These are phyloP conservation scores for Solanum rostratum DNA, from an alignment of 257 asterid genomes.

Conservation along the genomic window DNA sequence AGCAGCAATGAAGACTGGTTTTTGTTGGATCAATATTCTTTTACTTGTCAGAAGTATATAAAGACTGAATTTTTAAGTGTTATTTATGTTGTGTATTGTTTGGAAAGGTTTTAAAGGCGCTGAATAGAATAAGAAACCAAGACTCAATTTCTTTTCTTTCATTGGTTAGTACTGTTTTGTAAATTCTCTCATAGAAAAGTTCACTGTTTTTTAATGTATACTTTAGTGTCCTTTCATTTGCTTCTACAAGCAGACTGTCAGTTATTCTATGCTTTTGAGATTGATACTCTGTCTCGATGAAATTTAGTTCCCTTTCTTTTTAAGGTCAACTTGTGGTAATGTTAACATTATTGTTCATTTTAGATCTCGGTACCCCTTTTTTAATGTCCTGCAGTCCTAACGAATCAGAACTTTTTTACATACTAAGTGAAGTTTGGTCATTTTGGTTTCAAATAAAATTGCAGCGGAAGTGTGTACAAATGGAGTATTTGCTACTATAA, in stretches of 20 bases:
- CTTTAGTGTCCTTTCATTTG: background rate
- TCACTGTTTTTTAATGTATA: background rate
- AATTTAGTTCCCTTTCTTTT: background rate
- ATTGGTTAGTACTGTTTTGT: background rate
- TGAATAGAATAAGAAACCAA: background rate
- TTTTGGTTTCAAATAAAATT: background rate
- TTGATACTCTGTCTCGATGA: background rate
- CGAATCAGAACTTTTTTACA: background rate
- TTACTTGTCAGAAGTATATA: background rate
- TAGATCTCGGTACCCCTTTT: background rate
- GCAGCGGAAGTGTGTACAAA: background rate
- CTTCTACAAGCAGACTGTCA: background rate
- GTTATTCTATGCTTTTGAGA: background rate
- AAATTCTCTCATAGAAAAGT: background rate
- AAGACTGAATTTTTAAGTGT: background rate
- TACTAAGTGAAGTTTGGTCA: background rate
- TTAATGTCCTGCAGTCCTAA: background rate
- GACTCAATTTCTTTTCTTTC: background rate
- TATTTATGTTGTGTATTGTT: background rate
- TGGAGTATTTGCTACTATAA: background rate
- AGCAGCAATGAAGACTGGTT: background rate
- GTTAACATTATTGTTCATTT: background rate
- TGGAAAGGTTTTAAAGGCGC: background rate
- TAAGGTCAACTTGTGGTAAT: background rate
- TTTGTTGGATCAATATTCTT: background rate